Percentiles rank a stretch among this genome's conserved stretches.
phyloP scores from a whole-genome alignment of 345 rosid species.

The Xanthoceras sorbifolium region DNA sequence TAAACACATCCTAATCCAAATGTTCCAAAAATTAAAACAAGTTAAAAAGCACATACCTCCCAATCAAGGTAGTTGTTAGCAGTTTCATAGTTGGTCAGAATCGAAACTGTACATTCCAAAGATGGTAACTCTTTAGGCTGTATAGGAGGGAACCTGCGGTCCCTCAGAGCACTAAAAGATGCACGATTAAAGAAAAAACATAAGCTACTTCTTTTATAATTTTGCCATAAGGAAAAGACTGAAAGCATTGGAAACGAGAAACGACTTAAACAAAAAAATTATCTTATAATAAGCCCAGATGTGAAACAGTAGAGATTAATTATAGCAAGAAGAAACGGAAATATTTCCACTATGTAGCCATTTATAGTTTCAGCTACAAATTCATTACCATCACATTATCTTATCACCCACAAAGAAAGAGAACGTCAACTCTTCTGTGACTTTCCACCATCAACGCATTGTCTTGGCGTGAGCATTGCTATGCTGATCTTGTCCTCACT shows the following conservation, averaged over 20 bases:
- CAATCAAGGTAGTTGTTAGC: slow-evolving; percentile 86
- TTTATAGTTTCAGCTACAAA: background rate
- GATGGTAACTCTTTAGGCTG: slow-evolving; percentile 88
- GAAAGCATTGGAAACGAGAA: background rate
- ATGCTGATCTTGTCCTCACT: background rate
- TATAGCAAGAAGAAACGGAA: background rate
- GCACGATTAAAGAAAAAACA: background rate
- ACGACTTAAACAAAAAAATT: background rate
- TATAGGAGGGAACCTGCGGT: slow-evolving; percentile 94
- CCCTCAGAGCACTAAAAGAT: slow-evolving; percentile 86
- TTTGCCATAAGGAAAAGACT: background rate
- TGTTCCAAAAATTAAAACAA: slow-evolving; percentile 15
- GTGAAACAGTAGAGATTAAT: background rate
- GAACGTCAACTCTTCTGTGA: background rate
- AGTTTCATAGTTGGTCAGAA: slow-evolving; percentile 76
- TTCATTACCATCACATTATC: background rate
- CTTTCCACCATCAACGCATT: background rate
- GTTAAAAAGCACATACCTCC: slow-evolving; percentile 65
- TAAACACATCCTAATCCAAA: slow-evolving; percentile 1
- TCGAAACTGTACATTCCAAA: slow-evolving; percentile 91
- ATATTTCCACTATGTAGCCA: background rate
- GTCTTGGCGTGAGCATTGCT: background rate
- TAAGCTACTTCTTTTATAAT: background rate
- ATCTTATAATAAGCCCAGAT: background rate
- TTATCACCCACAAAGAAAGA: background rate